Evolutionary conservation across 257 asterid genomes (phyloP).

Genomic region (Cordia subcordata): DNA sequence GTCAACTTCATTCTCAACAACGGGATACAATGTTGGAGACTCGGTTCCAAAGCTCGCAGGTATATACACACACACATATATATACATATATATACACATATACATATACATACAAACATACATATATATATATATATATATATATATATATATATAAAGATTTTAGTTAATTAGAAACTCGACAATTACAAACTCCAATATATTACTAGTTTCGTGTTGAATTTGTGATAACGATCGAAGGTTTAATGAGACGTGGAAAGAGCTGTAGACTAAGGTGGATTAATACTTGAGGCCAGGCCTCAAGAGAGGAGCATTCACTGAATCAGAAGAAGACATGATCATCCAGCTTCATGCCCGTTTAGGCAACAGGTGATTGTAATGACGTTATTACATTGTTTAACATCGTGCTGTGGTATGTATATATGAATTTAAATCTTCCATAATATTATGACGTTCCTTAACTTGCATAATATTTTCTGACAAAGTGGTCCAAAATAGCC

Average conservation of each 20-base stretch:
- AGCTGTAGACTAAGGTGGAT: slow-evolving; percentile 88
- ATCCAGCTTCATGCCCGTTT: slow-evolving; percentile 72
- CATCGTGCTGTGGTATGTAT: too few relatives aligned
- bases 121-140: too few relatives aligned
- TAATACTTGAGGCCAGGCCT: slow-evolving; percentile 80
- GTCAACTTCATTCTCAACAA: slow-evolving; percentile 75
- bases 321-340: slow-evolving; percentile 79
- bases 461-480: neutral
- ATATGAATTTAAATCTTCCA: too few relatives aligned
- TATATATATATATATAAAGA: too few relatives aligned
- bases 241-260: slow-evolving; percentile 84
- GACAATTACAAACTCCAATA: too few relatives aligned
- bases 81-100: too few relatives aligned
- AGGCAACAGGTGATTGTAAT: slow-evolving; percentile 56
- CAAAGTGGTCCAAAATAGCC: slow-evolving; percentile 93
- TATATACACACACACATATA: too few relatives aligned
- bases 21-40: slow-evolving; percentile 84
- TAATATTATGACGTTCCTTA: too few relatives aligned
- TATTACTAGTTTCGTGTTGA: too few relatives aligned
- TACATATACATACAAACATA: too few relatives aligned
- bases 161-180: too few relatives aligned
- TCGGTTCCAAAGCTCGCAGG: slow-evolving; percentile 87
- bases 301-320: slow-evolving; percentile 76
- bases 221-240: slow-evolving; percentile 22
- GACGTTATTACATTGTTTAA: neutral